A percentile compares a stretch with the other conserved stretches of the same genome.
phyloP scores from a whole-genome alignment of 306 rosid species.

The Cotoneaster glaucophyllus region DNA sequence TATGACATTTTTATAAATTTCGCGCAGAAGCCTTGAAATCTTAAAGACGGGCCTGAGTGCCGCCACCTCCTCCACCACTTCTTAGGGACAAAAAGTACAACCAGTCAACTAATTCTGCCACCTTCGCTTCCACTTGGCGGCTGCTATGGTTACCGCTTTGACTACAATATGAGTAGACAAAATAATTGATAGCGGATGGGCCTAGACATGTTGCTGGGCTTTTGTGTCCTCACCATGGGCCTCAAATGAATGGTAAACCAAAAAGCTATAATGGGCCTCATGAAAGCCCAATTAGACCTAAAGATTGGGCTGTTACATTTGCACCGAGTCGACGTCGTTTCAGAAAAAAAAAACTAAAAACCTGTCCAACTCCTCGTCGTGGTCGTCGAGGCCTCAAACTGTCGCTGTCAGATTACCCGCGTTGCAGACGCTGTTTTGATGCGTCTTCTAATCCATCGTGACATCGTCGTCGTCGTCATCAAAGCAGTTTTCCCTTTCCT shows the following conservation, averaged over 20 bases:
- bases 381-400: neutral
- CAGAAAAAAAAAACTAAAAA: neutral
- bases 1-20: too few species aligned
- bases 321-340: neutral
- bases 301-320: neutral
- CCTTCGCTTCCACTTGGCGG: too few species aligned
- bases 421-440: neutral
- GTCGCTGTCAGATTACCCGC: neutral
- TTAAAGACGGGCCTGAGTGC: too few species aligned
- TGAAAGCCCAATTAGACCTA: neutral
- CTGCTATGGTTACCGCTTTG: too few species aligned
- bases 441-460: neutral
- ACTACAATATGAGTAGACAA: too few species aligned
- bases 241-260: too few species aligned
- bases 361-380: neutral
- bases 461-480: neutral
- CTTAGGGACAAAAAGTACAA: too few species aligned
- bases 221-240: neutral
- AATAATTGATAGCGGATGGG: too few species aligned
- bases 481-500: neutral
- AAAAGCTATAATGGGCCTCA: neutral
- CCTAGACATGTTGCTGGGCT: too few species aligned
- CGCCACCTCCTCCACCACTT: too few species aligned
- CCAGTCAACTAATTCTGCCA: too few species aligned
- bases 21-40: too few species aligned